Base-by-base conservation (phyloP, 768 basidiomycete genomes). In the Tulasnella sp. region DNA sequence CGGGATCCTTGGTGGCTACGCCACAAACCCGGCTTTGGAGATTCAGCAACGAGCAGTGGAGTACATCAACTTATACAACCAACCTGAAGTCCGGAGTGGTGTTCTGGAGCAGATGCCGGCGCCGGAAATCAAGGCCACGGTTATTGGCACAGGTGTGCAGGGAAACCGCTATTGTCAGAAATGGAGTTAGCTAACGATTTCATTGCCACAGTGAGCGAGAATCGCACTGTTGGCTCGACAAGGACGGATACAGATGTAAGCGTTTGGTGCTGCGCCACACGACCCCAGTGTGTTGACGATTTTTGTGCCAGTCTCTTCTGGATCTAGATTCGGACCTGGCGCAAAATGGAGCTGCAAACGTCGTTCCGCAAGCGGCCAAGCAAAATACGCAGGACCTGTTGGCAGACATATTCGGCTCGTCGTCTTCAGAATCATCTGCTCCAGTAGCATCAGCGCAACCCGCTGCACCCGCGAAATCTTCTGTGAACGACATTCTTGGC, bases 21-120 rank as follows among this genome's bases (percentile, higher is more conserved):
- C 93, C 19, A 91, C 92, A 0, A 96, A 91, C 80, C 91, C 93
- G 0, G 97, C 99, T 81, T 86, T 99, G 22, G 97, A 99, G 83
- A 85, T 97, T 45, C 97, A 99, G 82, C 97, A 99, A 81, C 89
- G 97, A 58, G 92, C 96, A 0, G 94, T 99, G 17, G 97, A 99
- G 83, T 99, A 96, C 82, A 93, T 92, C 0, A 92, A 89, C 79
- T 82, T 99, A 79, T 94, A 94, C 81, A 89, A 87, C 37, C 74
- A 78, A 67, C 71, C 80, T n/a, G 90, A 92, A n/a, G 84, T 93
- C 29, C 86, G 89, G 77, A 86, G 87, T 9, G 97, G 97, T 45
- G 95, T 99, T 0, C 83, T 99, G 77, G 97, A 99, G 85, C 89
- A 95, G 75, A 99, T 99, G 97, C 97, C 97, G n/a, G 93, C 94